These are phyloP conservation scores for Cyclotella sp. DNA, from an alignment of 108 stramenopile genomes.

Conservation along the genomic window DNA sequence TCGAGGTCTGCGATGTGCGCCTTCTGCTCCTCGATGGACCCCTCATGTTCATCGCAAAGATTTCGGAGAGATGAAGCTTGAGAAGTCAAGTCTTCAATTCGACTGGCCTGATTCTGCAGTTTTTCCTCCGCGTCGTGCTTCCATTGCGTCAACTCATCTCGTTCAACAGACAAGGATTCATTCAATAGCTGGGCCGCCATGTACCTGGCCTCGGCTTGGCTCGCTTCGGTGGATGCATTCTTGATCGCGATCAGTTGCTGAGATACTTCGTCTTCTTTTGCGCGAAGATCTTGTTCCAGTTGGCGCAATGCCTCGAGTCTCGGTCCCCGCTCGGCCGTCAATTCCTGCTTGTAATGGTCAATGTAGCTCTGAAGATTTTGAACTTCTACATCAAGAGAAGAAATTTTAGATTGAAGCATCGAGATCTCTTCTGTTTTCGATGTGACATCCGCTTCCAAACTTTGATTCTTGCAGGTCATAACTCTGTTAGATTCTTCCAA, in stretches of 20 bases:
- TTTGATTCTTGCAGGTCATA: background rate
- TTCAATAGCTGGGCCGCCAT: slow-evolving; percentile 1
- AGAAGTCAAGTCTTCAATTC: slow-evolving; percentile 6
- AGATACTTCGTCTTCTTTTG: slow-evolving; percentile 3
- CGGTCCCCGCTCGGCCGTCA: background rate
- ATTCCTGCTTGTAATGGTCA: background rate
- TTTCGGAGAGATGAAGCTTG: background rate
- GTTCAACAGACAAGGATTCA: slow-evolving; percentile 3
- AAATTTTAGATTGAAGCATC: background rate
- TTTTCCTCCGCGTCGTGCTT: background rate
- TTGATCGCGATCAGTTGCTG: background rate
- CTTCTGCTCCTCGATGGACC: slow-evolving; percentile 9
- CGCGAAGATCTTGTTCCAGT: background rate
- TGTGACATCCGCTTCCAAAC: background rate
- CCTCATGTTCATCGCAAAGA: slow-evolving; percentile 6
- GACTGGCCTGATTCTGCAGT: background rate
- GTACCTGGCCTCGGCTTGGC: background rate
- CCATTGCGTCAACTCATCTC: slow-evolving; percentile 2
- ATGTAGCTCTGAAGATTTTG: background rate
- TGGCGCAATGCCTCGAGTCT: slow-evolving; percentile 5
- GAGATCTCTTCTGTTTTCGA: slow-evolving; percentile 3
- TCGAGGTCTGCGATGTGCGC: background rate
- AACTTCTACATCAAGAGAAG: background rate
- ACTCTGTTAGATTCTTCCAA: background rate
- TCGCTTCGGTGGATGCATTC: background rate